These are phyloP conservation scores for Waltiozyma solani DNA, from an alignment of 1,139 yeast species.

Conservation along the genomic window DNA sequence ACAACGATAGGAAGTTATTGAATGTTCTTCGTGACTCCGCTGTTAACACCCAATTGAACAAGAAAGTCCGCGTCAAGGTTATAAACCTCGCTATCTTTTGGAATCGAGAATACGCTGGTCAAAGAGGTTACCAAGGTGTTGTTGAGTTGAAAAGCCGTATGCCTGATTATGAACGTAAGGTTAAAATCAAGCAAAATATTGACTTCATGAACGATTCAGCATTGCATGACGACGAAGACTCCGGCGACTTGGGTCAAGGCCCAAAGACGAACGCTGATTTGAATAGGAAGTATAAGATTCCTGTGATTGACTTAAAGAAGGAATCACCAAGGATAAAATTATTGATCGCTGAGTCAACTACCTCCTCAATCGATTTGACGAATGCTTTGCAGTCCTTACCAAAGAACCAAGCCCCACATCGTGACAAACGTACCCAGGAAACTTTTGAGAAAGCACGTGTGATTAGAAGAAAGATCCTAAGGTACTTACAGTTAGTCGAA, in stretches of 20 bases:
- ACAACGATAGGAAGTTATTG: constrained; percentile 61
- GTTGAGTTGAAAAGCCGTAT: constrained; percentile 36
- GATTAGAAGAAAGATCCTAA: constrained; percentile 65
- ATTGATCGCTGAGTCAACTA: constrained; percentile 66
- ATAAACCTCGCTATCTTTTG: constrained; percentile 50
- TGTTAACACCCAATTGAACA: constrained; percentile 34
- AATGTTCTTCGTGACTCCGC: constrained; percentile 39
- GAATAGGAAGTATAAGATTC: constrained; percentile 50
- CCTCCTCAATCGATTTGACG: constrained; percentile 61
- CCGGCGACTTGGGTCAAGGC: constrained; percentile 1
- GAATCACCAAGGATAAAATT: constrained; percentile 68
- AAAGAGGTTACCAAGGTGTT: constrained; percentile 41
- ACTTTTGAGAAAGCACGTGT: constrained; percentile 69
- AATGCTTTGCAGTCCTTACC: constrained; percentile 53
- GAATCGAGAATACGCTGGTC: constrained; percentile 44
- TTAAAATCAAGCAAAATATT: constrained; percentile 16
- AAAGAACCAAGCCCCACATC: constrained; percentile 36
- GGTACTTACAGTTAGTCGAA: constrained; percentile 73
- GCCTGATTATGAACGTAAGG: constrained; percentile 8
- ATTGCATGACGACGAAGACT: constrained; percentile 22
- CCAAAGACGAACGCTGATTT: constrained; percentile 25
- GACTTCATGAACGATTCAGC: constrained; percentile 39
- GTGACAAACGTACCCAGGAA: constrained; percentile 49
- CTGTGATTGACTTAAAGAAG: constrained; percentile 55
- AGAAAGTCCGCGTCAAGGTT: constrained; percentile 22